Evolutionary conservation across 1,139 yeast species (phyloP).

Genomic region (Saccharomyces hybrid): DNA sequence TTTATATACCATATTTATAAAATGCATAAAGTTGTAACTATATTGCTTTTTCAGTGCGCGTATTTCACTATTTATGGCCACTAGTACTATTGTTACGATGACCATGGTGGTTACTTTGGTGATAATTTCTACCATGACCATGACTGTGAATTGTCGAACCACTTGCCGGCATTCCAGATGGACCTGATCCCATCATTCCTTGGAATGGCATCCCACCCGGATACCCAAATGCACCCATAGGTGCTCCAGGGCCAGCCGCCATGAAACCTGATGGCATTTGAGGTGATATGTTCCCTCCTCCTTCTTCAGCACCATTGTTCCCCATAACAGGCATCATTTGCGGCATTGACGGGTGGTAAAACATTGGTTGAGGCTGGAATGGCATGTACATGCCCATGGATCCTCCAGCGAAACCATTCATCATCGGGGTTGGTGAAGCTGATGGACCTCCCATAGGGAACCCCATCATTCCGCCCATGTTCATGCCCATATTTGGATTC

Average conservation of each 20-base stretch:
- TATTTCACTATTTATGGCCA: slow-evolving; percentile 5
- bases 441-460: slow-evolving; percentile 23
- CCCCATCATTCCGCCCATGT: slow-evolving; percentile 23
- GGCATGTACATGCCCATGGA: slow-evolving; percentile 30
- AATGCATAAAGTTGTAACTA: not conserved
- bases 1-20: not conserved
- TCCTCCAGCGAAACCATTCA: slow-evolving; percentile 21
- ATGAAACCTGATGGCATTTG: slow-evolving; percentile 26
- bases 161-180: slow-evolving; percentile 6
- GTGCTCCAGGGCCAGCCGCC: slow-evolving; percentile 18
- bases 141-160: slow-evolving; percentile 13
- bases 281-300: slow-evolving; percentile 15
- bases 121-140: slow-evolving; percentile 14
- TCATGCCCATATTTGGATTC: slow-evolving; percentile 19
- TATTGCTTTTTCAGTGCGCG: not conserved
- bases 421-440: slow-evolving; percentile 20
- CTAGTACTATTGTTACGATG: slow-evolving; percentile 11
- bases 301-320: slow-evolving; percentile 8
- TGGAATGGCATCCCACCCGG: slow-evolving; percentile 25
- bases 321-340: slow-evolving; percentile 29
- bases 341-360: slow-evolving; percentile 27
- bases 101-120: slow-evolving; percentile 15
- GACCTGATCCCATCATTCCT: slow-evolving; percentile 18
- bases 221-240: slow-evolving; percentile 25
- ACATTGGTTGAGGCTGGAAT: slow-evolving; percentile 31